Percentiles rank a stretch among this genome's conserved stretches.
Conservation (phyloP, 495 filamentous ascomycete species). For the Daldinia childiae region DNA sequence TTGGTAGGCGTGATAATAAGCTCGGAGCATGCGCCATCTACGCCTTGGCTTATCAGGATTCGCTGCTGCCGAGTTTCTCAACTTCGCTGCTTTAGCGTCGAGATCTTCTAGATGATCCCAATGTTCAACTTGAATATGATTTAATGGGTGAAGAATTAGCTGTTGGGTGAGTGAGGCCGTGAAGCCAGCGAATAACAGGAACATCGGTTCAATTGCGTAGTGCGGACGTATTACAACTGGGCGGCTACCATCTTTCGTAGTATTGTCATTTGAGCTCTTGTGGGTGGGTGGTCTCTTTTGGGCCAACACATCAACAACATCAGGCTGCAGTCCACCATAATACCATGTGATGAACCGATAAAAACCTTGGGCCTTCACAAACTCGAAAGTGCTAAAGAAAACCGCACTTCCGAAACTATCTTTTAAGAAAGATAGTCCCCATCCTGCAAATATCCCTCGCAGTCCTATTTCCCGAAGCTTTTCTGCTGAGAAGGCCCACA, state of each 20-base stretch:
- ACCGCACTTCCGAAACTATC: slow-evolving; percentile 83
- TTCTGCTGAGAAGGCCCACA: slow-evolving; percentile 80
- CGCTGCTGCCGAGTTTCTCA: slow-evolving; percentile 43
- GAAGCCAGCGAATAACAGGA: slow-evolving; percentile 80
- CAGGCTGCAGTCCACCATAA: slow-evolving; percentile 69
- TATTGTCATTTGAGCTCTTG: slow-evolving; percentile 3
- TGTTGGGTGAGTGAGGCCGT: slow-evolving; percentile 81
- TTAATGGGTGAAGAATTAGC: slow-evolving; percentile 79
- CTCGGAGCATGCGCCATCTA: slow-evolving; percentile 64
- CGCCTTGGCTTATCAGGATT: slow-evolving; percentile 42
- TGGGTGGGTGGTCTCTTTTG: slow-evolving; percentile 48
- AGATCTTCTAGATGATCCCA: slow-evolving; percentile 80
- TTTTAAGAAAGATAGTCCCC: slow-evolving; percentile 78
- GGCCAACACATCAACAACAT: slow-evolving; percentile 53
- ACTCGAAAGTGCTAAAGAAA: slow-evolving; percentile 90
- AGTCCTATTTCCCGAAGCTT: slow-evolving; percentile 82
- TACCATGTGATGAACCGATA: slow-evolving; percentile 81
- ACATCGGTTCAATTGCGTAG: slow-evolving; percentile 84
- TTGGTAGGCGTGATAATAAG: slow-evolving; percentile 79
- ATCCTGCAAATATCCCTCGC: slow-evolving; percentile 85
- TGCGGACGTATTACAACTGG: slow-evolving; percentile 78
- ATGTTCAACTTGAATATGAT: slow-evolving; percentile 77
- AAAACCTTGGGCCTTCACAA: slow-evolving; percentile 84
- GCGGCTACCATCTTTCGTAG: slow-evolving; percentile 32
- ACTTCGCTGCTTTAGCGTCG: slow-evolving; percentile 67